These are phyloP conservation scores for Aspergillus versicolor DNA, from an alignment of 2,329 filamentous ascomycete genomes.

Conservation along the genomic window DNA sequence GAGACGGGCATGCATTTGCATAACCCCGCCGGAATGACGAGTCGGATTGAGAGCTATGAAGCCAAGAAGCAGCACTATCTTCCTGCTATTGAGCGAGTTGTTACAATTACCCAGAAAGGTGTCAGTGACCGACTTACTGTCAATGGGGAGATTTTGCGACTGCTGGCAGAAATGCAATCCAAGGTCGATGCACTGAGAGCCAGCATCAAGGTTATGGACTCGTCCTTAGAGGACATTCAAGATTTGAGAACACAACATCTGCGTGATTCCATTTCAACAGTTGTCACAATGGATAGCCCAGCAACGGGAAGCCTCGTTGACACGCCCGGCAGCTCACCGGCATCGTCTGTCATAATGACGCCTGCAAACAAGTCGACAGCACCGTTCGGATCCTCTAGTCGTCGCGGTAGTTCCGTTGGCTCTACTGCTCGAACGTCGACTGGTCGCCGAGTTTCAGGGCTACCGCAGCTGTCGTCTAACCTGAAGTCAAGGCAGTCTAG, in stretches of 20 bases:
- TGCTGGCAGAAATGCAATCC: conserved; percentile 82
- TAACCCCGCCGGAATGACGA: conserved; percentile 67
- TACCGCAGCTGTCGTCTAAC: conserved; percentile 40
- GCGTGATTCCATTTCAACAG: conserved; percentile 88
- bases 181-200: conserved; percentile 75
- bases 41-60: conserved; percentile 90
- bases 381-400: conserved; percentile 46
- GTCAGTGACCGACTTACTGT: conserved; percentile 92
- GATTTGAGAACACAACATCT: conserved; percentile 68
- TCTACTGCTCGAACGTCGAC: conserved; percentile 43
- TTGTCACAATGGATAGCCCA: conserved; percentile 79
- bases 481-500: conserved; percentile 37
- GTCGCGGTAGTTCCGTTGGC: conserved; percentile 48
- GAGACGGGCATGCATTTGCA: conserved; percentile 72
- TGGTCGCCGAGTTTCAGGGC: conserved; percentile 47
- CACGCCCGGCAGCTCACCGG: conserved; percentile 70
- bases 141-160: conserved; percentile 87
- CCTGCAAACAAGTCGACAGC: conserved; percentile 50
- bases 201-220: conserved; percentile 75
- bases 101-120: conserved; percentile 93
- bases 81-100: conserved; percentile 84
- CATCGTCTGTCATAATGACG: conserved; percentile 62
- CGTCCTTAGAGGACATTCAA: conserved; percentile 68
- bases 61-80: conserved; percentile 93
- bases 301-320: conserved; percentile 67